Evolutionary conservation across 805 yeast species (phyloP), one percentile per base, ranked within the genome.

Genomic region (Sugiyamaella floridensis): DNA sequence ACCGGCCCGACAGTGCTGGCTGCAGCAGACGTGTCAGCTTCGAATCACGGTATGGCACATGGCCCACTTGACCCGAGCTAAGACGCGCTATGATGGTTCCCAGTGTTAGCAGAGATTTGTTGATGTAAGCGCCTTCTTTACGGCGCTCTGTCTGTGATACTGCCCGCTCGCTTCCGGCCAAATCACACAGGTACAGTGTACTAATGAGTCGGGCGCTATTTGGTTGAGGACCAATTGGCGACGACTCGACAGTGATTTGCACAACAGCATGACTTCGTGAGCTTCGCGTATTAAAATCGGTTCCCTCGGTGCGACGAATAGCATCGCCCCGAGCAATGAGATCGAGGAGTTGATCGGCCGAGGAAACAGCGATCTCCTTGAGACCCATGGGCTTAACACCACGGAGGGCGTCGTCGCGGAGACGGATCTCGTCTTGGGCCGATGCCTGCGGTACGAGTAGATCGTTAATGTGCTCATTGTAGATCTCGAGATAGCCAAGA

Each of bases 141-240:
- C 97, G 74, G 61, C 98, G 77, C 63, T 88, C 97, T 1, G 74
- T 68, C 61, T 84, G 83, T 10, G 80, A 70, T 2, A 84, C 80
- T 0, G 95, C 96, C 49, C 86, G 78, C 69, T 92, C 99, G n/a
- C 96, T 86, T 28, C 99, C 99, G 0, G 99, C 99, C 63, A 92
- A 76, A 70, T 92, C 99, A 72, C 98, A 92, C 52, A 92, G 74
- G 34, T 92, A 87, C 32, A 92, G 77, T 0, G 89, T 82, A 37
- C 89, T 77, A 40, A 73, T 68, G 18, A 44, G 52, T 10, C 46
- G 40, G 43, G 43, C 29, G 18, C 50, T 40, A n/a, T 32, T 20
- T 59, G 50, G 40, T 74, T 76, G 11, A 12, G 72, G 67, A 11
- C 71, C 51, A 64, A 77, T 78, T 1, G 75, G 71, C 4, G 22